Evolutionary conservation across 371 early-diverging fungal genomes (phyloP).

Genomic region (Rhizomucor pusillus): DNA sequence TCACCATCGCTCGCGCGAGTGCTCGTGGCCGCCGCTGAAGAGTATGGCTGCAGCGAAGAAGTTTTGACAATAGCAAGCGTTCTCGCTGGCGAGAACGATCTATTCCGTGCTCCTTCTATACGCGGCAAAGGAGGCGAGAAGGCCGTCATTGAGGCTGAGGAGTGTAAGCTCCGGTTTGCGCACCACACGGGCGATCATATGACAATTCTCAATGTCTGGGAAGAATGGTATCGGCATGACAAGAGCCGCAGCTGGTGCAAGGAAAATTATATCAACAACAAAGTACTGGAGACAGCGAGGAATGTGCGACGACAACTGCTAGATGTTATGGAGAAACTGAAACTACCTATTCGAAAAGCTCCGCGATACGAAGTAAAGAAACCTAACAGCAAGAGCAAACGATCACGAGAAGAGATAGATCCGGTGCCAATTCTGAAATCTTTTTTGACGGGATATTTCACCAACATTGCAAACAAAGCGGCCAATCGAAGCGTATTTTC

Average conservation of each 20-base stretch:
- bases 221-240: slow-evolving; percentile 78
- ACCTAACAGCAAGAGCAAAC: slow-evolving; percentile 16
- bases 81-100: slow-evolving; percentile 84
- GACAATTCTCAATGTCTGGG: slow-evolving; percentile 84
- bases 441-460: slow-evolving; percentile 72
- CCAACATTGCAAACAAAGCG: slow-evolving; percentile 76
- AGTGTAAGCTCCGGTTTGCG: slow-evolving; percentile 65
- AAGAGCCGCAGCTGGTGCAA: slow-evolving; percentile 76
- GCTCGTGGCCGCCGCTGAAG: slow-evolving; percentile 64
- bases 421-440: slow-evolving; percentile 62
- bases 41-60: slow-evolving; percentile 44
- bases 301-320: slow-evolving; percentile 89
- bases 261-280: slow-evolving; percentile 85
- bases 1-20: slow-evolving; percentile 93
- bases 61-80: slow-evolving; percentile 62
- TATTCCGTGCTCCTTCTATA: slow-evolving; percentile 64
- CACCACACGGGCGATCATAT: slow-evolving; percentile 89
- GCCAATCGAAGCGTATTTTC: slow-evolving; percentile 66
- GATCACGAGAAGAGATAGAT: slow-evolving; percentile 26
- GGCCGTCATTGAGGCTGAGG: slow-evolving; percentile 73
- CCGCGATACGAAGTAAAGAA: slow-evolving; percentile 16
- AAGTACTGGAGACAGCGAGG: slow-evolving; percentile 81
- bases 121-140: slow-evolving; percentile 55
- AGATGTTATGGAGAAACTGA: slow-evolving; percentile 82
- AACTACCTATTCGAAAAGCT: slow-evolving; percentile 54